Evolutionary conservation across 108 stramenopile species (phyloP).

Genomic region (Seminavis robusta): DNA sequence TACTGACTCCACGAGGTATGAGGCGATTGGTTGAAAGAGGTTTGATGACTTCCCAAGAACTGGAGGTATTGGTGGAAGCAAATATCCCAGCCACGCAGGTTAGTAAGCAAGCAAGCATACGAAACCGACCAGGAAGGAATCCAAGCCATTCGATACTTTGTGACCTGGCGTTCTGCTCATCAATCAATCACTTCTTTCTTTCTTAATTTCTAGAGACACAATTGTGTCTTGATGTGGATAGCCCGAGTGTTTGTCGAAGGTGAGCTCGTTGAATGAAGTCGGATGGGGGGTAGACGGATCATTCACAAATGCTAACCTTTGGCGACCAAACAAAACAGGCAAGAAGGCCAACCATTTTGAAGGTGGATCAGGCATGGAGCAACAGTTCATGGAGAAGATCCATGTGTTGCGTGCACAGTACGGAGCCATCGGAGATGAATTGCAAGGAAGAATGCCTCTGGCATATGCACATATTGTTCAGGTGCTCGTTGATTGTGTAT

Average conservation of each 20-base stretch:
- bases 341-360: constrained; percentile 72
- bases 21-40: constrained; percentile 81
- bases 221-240: constrained; percentile 85
- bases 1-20: constrained; percentile 85
- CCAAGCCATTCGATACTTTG: too few species aligned
- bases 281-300: too few species aligned
- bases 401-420: constrained; percentile 83
- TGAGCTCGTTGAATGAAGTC: too few species aligned
- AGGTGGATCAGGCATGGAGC: constrained; percentile 79
- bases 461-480: constrained; percentile 92
- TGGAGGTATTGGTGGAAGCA: constrained; percentile 67
- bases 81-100: constrained; percentile 82
- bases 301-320: too few species aligned
- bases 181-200: too few species aligned
- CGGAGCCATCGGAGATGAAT: constrained; percentile 84
- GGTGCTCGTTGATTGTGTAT: constrained; percentile 77
- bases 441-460: constrained; percentile 86
- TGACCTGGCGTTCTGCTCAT: too few species aligned
- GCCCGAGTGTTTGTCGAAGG: constrained; percentile 77
- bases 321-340: too few species aligned
- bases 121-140: too few species aligned
- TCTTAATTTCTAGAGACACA: too few species aligned
- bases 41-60: constrained; percentile 68
- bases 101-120: too few species aligned
- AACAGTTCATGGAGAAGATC: constrained; percentile 82